Conservation (phyloP, 225 moss, liverwort and hornwort species). For the Anthoceros angustus region DNA sequence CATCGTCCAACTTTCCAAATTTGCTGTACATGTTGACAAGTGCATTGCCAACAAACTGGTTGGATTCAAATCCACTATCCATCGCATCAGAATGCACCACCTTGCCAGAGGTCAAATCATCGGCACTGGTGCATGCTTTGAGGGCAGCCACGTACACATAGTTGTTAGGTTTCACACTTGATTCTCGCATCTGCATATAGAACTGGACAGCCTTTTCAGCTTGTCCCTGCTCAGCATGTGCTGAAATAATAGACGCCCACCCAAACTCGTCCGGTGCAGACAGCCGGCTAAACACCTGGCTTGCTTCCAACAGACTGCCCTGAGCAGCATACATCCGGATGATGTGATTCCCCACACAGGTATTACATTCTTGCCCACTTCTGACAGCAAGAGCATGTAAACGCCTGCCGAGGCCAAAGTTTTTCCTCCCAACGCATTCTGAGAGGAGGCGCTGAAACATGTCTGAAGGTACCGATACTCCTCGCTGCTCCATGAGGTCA, state of each 20-base stretch:
- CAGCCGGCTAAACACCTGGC: not conserved
- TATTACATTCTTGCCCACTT: not conserved
- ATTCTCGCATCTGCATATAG: not conserved
- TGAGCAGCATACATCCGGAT: not conserved
- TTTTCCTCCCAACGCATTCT: not conserved
- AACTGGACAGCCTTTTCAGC: not conserved
- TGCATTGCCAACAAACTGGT: not conserved
- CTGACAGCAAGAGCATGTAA: slow-evolving; percentile 1
- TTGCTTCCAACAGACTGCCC: not conserved
- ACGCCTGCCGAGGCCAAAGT: not conserved
- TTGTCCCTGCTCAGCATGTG: not conserved
- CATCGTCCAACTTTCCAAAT: not conserved
- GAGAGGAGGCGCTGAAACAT: not conserved
- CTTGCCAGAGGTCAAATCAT: not conserved
- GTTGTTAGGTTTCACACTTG: not conserved
- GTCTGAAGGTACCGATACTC: not conserved
- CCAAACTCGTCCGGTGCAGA: not conserved
- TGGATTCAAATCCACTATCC: not conserved
- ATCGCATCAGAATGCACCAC: not conserved
- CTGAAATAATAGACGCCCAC: not conserved
- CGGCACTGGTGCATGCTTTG: not conserved
- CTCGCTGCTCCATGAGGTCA: not conserved
- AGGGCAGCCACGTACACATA: slow-evolving; percentile 2
- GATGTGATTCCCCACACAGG: not conserved
- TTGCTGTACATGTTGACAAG: not conserved